phyloP scores from a whole-genome alignment of 2,329 filamentous ascomycete species.

The Westerdykella sp. region DNA sequence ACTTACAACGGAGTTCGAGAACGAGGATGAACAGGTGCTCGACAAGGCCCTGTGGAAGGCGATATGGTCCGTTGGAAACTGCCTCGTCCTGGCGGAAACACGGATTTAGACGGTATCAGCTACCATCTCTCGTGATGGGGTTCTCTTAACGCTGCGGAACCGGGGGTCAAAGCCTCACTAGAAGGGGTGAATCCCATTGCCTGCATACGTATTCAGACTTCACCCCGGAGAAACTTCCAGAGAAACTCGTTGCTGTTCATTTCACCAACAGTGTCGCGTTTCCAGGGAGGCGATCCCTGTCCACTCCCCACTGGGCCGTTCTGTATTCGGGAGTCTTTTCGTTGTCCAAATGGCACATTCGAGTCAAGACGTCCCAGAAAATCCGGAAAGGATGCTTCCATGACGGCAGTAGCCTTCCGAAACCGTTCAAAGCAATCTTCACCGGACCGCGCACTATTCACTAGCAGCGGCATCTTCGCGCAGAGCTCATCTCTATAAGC shows the following conservation, averaged over 20 bases:
- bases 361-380: slow-evolving; percentile 21
- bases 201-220: slow-evolving; percentile 13
- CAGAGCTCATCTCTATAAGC: slow-evolving; percentile 29
- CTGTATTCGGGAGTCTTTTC: slow-evolving; percentile 27
- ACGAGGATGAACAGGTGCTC: too few species aligned
- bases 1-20: too few species aligned
- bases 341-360: slow-evolving; percentile 25
- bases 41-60: too few species aligned
- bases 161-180: too few species aligned
- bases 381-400: slow-evolving; percentile 22
- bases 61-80: too few species aligned
- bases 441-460: slow-evolving; percentile 15
- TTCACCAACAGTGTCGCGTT: slow-evolving; percentile 23
- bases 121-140: too few species aligned
- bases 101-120: too few species aligned
- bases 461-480: slow-evolving; percentile 25
- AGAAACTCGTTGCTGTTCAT: slow-evolving; percentile 27
- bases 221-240: slow-evolving; percentile 32
- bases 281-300: slow-evolving; percentile 22
- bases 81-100: too few species aligned
- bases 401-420: slow-evolving; percentile 28
- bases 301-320: slow-evolving; percentile 20
- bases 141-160: too few species aligned
- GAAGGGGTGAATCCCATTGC: too few species aligned
- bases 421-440: slow-evolving; percentile 32